phyloP scores from a whole-genome alignment of 179 eudicot genomes.

The Pouteria campechiana region DNA sequence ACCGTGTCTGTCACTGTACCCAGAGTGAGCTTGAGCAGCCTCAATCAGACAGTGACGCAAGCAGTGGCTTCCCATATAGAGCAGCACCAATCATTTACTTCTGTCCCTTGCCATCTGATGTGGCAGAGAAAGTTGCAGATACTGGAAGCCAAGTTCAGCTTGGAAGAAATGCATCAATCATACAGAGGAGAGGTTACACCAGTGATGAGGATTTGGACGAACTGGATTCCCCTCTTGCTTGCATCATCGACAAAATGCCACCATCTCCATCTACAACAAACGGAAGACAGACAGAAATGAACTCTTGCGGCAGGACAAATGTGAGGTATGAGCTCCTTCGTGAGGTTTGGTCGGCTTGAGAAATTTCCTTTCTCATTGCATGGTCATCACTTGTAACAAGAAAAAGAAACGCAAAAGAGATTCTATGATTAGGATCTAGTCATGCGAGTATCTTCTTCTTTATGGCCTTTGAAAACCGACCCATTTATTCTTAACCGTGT shows the following conservation, averaged over 20 bases:
- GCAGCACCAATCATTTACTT: conserved; percentile 51
- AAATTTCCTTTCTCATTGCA: too few species aligned
- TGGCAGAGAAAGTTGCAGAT: conserved; percentile 63
- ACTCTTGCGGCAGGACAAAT: conserved; percentile 21
- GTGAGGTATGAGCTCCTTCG: conserved; percentile 72
- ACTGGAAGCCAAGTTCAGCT: conserved; percentile 28
- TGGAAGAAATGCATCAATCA: conserved; percentile 33
- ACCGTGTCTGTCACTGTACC: too few species aligned
- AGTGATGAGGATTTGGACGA: conserved; percentile 84
- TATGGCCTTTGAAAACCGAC: too few species aligned
- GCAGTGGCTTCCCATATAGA: conserved; percentile 49
- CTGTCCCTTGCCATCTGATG: conserved; percentile 44
- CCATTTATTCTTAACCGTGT: too few species aligned
- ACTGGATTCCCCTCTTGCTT: conserved; percentile 49
- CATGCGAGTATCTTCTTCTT: too few species aligned
- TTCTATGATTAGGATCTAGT: too few species aligned
- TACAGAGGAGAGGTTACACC: conserved; percentile 69
- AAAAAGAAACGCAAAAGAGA: too few species aligned
- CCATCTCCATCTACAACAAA: conserved; percentile 26
- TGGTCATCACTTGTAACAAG: too few species aligned
- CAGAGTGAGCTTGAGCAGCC: too few species aligned
- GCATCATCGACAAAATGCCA: conserved; percentile 27
- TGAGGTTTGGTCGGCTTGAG: conserved; percentile 60
- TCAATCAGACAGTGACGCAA: conserved; percentile 32
- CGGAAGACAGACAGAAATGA: conserved; percentile 11